These are phyloP conservation scores for Achlya hypogyna DNA, from an alignment of 352 stramenopile species.

Conservation along the genomic window DNA sequence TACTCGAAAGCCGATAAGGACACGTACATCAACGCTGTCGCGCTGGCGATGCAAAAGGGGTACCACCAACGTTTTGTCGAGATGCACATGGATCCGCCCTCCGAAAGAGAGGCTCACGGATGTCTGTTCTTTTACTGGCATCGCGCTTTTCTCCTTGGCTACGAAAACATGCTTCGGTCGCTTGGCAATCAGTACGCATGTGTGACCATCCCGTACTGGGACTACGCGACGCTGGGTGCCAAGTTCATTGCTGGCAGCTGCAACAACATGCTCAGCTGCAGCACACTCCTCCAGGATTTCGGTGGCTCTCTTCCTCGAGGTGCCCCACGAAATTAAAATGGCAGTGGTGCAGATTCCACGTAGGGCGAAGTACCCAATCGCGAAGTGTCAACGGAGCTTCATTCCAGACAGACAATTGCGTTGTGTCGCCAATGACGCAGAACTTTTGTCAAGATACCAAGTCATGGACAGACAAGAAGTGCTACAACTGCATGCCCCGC, in stretches of 20 bases:
- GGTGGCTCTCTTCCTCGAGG: conserved; percentile 18
- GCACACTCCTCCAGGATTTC: conserved; percentile 22
- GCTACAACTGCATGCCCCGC: conserved; percentile 49
- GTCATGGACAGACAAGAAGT: not conserved
- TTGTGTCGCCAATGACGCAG: conserved; percentile 33
- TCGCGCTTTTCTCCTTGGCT: conserved; percentile 46
- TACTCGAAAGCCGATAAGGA: conserved; percentile 31
- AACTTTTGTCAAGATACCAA: conserved; percentile 56
- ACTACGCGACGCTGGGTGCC: conserved; percentile 35
- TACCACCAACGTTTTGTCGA: conserved; percentile 48
- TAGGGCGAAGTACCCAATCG: not conserved
- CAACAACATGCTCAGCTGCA: conserved; percentile 23
- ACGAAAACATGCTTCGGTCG: conserved; percentile 65
- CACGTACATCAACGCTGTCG: conserved; percentile 38
- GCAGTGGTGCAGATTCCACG: conserved; percentile 14
- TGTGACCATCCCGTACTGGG: conserved; percentile 55
- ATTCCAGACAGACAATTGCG: conserved; percentile 42
- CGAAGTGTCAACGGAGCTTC: conserved; percentile 41
- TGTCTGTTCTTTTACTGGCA: conserved; percentile 77
- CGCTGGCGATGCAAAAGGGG: conserved; percentile 40
- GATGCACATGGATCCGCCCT: conserved; percentile 39
- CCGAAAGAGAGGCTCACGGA: conserved; percentile 40
- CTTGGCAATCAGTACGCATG: conserved; percentile 32
- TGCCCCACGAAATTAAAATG: too few species aligned
- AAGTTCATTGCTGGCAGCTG: conserved; percentile 45